Percentiles rank a stretch among this genome's conserved stretches.
Evolutionary conservation across 495 filamentous ascomycete genomes (phyloP).

Genomic region (Cryomyces minteri): DNA sequence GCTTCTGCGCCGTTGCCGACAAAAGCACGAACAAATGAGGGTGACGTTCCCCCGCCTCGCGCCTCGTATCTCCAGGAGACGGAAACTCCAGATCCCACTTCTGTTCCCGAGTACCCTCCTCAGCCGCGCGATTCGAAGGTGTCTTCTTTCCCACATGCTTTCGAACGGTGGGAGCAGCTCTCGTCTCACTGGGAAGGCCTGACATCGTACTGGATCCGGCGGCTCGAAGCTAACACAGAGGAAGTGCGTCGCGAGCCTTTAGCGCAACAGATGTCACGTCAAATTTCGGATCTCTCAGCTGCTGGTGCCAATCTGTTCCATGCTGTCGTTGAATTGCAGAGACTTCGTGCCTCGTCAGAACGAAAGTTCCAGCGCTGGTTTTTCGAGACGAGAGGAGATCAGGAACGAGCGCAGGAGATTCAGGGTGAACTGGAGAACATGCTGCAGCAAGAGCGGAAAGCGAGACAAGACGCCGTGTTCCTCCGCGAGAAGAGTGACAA

Average conservation of each 20-base stretch:
- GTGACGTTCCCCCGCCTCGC: not conserved
- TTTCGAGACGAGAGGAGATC: conserved; percentile 76
- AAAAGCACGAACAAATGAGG: not conserved
- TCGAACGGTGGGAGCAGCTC: conserved; percentile 90
- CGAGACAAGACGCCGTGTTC: conserved; percentile 38
- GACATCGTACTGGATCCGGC: conserved; percentile 90
- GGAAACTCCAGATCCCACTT: conserved; percentile 1
- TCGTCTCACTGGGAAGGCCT: conserved; percentile 97
- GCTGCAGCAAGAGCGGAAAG: conserved; percentile 53
- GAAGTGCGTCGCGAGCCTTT: conserved; percentile 68
- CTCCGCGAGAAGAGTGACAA: conserved; percentile 34
- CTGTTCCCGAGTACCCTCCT: not conserved
- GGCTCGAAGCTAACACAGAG: conserved; percentile 72
- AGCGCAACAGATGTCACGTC: conserved; percentile 71
- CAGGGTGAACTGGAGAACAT: conserved; percentile 60
- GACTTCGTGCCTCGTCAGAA: conserved; percentile 88
- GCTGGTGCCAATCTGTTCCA: conserved; percentile 96
- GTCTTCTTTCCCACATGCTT: conserved; percentile 79
- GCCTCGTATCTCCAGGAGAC: not conserved
- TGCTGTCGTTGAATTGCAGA: conserved; percentile 88
- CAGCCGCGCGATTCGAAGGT: conserved; percentile 11
- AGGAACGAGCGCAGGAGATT: conserved; percentile 72
- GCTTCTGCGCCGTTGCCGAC: no score
- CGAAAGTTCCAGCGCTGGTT: conserved; percentile 98
- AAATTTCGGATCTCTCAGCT: conserved; percentile 88